Conservation (phyloP, 2,329 filamentous ascomycete genomes). For the Claviceps purpurea region DNA sequence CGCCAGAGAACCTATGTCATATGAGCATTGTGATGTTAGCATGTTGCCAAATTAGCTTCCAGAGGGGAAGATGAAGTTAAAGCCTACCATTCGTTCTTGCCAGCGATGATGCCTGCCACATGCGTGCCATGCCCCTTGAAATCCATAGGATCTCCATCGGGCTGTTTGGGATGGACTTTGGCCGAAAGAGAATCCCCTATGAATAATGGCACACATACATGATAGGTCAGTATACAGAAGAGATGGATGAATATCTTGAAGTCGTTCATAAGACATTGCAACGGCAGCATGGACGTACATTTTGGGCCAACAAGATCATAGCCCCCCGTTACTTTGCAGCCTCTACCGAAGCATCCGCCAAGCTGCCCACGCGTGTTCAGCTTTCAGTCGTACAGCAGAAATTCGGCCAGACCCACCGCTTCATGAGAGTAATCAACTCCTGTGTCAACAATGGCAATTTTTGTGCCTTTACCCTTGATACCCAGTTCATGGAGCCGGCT, state of each 20-base stretch:
- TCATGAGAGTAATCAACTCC: conserved; percentile 27
- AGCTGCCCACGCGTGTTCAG: conserved; percentile 13
- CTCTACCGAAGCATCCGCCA: conserved; percentile 25
- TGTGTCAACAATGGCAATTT: conserved; percentile 26
- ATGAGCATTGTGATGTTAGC: neutral
- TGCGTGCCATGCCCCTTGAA: conserved; percentile 10
- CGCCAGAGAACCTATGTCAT: conserved; percentile 24
- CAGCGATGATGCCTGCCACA: conserved; percentile 35
- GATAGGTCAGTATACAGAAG: neutral
- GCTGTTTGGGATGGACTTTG: conserved; percentile 14
- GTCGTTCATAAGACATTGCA: neutral
- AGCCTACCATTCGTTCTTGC: conserved; percentile 22
- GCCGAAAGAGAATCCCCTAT: conserved; percentile 4
- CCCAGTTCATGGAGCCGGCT: conserved; percentile 24
- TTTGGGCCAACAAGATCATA: conserved; percentile 23
- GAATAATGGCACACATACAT: neutral
- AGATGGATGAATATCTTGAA: neutral
- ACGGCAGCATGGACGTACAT: conserved; percentile 12
- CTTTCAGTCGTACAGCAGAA: neutral
- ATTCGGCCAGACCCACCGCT: conserved; percentile 13
- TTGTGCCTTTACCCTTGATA: conserved; percentile 23
- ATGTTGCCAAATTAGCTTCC: neutral
- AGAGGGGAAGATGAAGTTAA: neutral
- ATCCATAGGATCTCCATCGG: conserved; percentile 17
- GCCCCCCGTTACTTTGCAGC: conserved; percentile 24